These are phyloP conservation scores for Xylaria flabelliformis DNA, from an alignment of 495 filamentous ascomycete species.

Conservation along the genomic window DNA sequence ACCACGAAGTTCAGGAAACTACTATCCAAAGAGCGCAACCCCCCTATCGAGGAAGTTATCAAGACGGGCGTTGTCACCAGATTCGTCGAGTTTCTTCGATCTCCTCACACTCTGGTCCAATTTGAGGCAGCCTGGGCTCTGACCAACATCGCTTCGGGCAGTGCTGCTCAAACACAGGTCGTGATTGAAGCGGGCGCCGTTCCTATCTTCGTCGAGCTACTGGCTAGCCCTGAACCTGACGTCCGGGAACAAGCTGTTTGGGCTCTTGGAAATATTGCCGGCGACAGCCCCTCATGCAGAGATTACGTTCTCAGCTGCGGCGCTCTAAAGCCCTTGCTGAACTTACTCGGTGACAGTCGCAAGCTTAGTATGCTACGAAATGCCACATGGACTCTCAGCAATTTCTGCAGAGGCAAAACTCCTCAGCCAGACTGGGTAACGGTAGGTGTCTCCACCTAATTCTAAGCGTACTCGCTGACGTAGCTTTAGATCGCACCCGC, in stretches of 20 bases:
- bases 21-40: constrained; percentile 97
- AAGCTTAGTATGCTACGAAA: constrained; percentile 99
- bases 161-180: constrained; percentile 95
- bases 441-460: constrained; percentile 58
- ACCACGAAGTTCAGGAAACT: constrained; percentile 99
- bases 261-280: constrained; percentile 98
- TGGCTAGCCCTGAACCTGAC: constrained; percentile 95
- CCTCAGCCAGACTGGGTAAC: constrained; percentile 98
- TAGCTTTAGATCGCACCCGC: constrained; percentile 85
- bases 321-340: constrained; percentile 86
- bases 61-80: constrained; percentile 97
- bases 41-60: constrained; percentile 98
- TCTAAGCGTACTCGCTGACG: constrained; percentile 31
- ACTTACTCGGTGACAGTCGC: constrained; percentile 92
- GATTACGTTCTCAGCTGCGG: constrained; percentile 92
- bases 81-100: constrained; percentile 98
- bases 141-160: constrained; percentile 99
- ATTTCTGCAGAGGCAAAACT: constrained; percentile 99
- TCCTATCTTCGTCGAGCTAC: constrained; percentile 96
- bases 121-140: constrained; percentile 99
- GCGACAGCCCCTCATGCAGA: constrained; percentile 95
- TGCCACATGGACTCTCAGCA: constrained; percentile 98
- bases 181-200: constrained; percentile 99
- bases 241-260: constrained; percentile 98
- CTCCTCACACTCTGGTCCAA: constrained; percentile 97